A percentile compares a stretch with the other conserved stretches of the same genome.
These are phyloP conservation scores for Sesbania bispinosa DNA, from an alignment of 306 rosid genomes.

Conservation along the genomic window DNA sequence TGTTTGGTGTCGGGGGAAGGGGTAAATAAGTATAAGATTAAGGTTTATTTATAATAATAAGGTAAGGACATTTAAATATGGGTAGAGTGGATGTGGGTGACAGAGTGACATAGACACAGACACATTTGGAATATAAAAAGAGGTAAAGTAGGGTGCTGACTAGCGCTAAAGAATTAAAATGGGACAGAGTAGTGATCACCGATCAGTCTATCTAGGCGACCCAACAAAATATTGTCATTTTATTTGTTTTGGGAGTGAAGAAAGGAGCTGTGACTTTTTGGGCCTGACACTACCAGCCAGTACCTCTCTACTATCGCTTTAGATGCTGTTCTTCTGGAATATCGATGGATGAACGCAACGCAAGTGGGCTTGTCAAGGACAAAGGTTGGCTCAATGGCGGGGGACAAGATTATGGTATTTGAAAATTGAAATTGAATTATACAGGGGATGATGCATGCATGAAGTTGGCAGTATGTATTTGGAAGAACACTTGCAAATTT, in stretches of 20 bases:
- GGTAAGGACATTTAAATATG: neutral
- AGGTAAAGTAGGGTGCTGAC: constrained; percentile 20
- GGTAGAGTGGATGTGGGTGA: constrained; percentile 16
- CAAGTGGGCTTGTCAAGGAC: constrained; percentile 7
- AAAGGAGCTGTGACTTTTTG: constrained; percentile 27
- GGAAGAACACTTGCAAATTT: too few species aligned
- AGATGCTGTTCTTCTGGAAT: too few species aligned
- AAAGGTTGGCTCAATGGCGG: too few species aligned
- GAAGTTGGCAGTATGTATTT: too few species aligned
- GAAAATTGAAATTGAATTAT: too few species aligned
- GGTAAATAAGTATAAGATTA: constrained; percentile 17
- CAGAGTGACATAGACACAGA: constrained; percentile 22
- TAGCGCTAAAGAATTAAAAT: constrained; percentile 15
- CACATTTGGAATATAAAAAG: constrained; percentile 40
- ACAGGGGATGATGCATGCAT: too few species aligned
- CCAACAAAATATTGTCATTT: constrained; percentile 27
- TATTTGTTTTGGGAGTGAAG: constrained; percentile 37
- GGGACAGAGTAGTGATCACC: constrained; percentile 9
- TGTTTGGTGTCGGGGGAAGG: constrained; percentile 2
- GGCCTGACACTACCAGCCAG: constrained; percentile 28
- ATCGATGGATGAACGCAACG: neutral
- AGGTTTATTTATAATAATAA: constrained; percentile 8
- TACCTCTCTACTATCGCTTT: constrained; percentile 2
- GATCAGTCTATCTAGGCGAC: neutral
- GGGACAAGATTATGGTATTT: too few species aligned